Evolutionary conservation across 352 stramenopile species (phyloP), one percentile per base, ranked within the genome.

Genomic region (Paralagenidium karlingii): DNA sequence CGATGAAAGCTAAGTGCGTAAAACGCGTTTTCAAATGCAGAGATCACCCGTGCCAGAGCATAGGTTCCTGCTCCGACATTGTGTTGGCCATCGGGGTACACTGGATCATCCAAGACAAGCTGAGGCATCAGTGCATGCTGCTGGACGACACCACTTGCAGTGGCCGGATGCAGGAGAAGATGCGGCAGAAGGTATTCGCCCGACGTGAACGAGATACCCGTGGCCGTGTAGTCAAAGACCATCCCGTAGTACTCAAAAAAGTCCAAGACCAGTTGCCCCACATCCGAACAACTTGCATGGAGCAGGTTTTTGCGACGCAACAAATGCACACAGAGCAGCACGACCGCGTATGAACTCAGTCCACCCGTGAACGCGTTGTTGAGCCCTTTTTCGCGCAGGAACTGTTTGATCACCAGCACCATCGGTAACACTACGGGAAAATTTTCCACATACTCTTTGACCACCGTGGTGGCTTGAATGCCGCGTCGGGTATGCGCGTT

Each of bases 291-390:
- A 10, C 40, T 39, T 18, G 46, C 30, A 12, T 68, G 41, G 16
- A 33, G 44, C 19, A 49, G 40, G 6, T 54, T 47, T 9, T 60
- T 50, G 49, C 30, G 26, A 45, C 46, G 9, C 37, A 11, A n/a
- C n/a, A n/a, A n/a, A 49, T 96, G 94, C 1, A 96, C 58, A 6
- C 74, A 75, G 26, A 98, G 63, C 11, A 98, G 57, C 22, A 97
- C 95, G 13, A 98, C 64, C 20, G 91, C 92, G 44, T 98, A 98
- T 3, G 88, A 97, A 3, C 86, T 97, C 3, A 98, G 67, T 13
- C 94, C 94, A 24, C 94, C 94, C 7, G 88, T 97, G 56, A 96
- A 98, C n/a, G 86, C 75, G 33, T 70, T 94, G 40, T 95, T 86
- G 32, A 98, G 58, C 26, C 89, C 92, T 91, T 93, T 91, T 25